Evolutionary conservation across 176 grass and related monocot species (phyloP).

Genomic region (Juncus inflexus): DNA sequence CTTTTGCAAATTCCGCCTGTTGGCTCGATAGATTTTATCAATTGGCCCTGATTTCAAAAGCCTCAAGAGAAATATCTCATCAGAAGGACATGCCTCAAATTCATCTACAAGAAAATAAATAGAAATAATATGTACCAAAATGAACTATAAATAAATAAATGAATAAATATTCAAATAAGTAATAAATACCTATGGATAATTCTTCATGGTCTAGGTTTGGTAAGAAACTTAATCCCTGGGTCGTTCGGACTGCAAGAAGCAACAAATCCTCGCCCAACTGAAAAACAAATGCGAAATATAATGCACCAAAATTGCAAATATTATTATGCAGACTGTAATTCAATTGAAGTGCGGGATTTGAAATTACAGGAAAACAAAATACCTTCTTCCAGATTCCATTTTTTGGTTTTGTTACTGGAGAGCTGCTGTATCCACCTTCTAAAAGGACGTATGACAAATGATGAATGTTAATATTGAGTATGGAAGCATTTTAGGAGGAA

Average conservation of each 20-base stretch:
- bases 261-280: slow-evolving; percentile 90
- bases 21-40: slow-evolving; percentile 30
- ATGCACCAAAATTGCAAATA: too few species aligned
- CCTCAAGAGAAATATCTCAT: slow-evolving; percentile 83
- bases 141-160: too few species aligned
- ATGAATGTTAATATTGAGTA: slow-evolving; percentile 8
- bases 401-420: slow-evolving; percentile 96
- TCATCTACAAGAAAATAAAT: slow-evolving; percentile 32
- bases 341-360: too few species aligned
- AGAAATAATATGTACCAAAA: too few species aligned
- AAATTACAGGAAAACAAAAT: neutral
- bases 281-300: neutral
- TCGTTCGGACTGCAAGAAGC: slow-evolving; percentile 57
- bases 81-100: slow-evolving; percentile 51
- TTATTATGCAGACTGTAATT: too few species aligned
- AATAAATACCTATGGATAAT: slow-evolving; percentile 46
- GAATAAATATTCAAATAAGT: neutral
- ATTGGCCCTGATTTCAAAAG: slow-evolving; percentile 45
- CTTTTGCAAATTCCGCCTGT: slow-evolving; percentile 46
- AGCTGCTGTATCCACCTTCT: slow-evolving; percentile 69
- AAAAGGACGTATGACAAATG: neutral
- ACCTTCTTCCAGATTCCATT: slow-evolving; percentile 93
- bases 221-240: slow-evolving; percentile 44
- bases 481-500: neutral
- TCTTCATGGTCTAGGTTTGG: slow-evolving; percentile 62